Evolutionary conservation across 441 rosid genomes (phyloP), one percentile per base, ranked within the genome.

Genomic region (Euphorbia celastroides): DNA sequence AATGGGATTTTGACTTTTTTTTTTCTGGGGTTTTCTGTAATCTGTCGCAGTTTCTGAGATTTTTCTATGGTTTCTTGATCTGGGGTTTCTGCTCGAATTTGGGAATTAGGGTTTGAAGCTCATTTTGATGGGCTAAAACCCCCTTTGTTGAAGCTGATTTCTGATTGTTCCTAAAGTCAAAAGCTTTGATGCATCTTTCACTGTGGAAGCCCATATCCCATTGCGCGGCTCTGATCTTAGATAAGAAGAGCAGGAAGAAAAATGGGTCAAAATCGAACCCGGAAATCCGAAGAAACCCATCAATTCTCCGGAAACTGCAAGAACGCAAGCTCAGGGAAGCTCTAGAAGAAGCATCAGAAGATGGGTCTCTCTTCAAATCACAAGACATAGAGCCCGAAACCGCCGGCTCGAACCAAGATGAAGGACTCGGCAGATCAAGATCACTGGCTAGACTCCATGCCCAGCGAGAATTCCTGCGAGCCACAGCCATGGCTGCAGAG

Each of bases 191-290:
- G 99, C 96, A 91, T 89, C 85, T 88, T 80, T 85, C 95, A 75
- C 78, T 88, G 82, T 93, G 96, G 99, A 94, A 94, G 75, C 97
- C 96, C 65, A 83, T 94, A 77, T 86, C 96, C 66, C 93, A 89
- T 80, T 91, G 99, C 75, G 96, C 99, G 84, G 86, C 99, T 79
- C 88, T 91, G 41, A 74, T 94, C 82, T 74, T 89, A 60, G 96
- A 91, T 80, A 91, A 89, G 88, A 94, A 86, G 90, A 81, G 89
- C 81, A 91, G 88, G 64, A 89, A 75, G 62, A 83, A 83, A 75
- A 84, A 88, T 80, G 96, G 82, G 68, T 81, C 96, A 13, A 88
- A 83, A 71, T 75, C 90, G 31, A 65, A 89, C 6, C 54, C 67
- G 19, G 90, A 88, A 57, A 69, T 55, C 64, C 82, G 75, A 63